phyloP scores from a whole-genome alignment of 805 yeast species.

The Teunomyces cretensis region DNA sequence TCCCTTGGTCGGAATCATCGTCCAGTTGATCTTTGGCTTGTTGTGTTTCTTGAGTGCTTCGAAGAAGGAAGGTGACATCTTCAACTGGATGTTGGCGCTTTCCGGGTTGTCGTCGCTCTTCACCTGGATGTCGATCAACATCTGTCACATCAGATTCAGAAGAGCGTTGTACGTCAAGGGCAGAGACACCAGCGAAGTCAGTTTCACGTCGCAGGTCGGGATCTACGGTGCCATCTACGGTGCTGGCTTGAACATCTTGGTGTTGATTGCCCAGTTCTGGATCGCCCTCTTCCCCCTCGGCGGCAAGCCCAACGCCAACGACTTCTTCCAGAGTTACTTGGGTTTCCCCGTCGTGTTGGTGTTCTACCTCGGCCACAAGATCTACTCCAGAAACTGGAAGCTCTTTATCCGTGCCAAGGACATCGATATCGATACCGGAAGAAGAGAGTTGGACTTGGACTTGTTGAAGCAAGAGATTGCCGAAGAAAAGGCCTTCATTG shows the following conservation, averaged over 20 bases:
- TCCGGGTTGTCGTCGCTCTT: constrained; percentile 76
- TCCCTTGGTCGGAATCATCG: constrained; percentile 66
- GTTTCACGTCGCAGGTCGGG: constrained; percentile 38
- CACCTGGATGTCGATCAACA: constrained; percentile 76
- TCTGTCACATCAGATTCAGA: constrained; percentile 64
- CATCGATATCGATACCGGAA: constrained; percentile 63
- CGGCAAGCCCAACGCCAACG: constrained; percentile 31
- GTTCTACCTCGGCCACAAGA: constrained; percentile 45
- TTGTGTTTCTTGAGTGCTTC: constrained; percentile 66
- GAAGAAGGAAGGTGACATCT: constrained; percentile 53
- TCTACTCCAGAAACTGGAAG: constrained; percentile 47
- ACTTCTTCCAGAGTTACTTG: constrained; percentile 46
- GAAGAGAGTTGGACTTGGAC: constrained; percentile 60
- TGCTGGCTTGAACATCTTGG: constrained; percentile 30
- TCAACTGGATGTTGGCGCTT: constrained; percentile 74
- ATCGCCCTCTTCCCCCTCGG: constrained; percentile 40
- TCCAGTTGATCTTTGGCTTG: constrained; percentile 55
- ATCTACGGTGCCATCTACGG: constrained; percentile 37
- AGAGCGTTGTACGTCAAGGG: constrained; percentile 56
- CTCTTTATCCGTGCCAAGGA: constrained; percentile 44
- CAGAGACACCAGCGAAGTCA: constrained; percentile 35
- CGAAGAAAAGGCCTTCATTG: constrained; percentile 54
- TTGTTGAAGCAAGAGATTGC: constrained; percentile 54
- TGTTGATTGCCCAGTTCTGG: constrained; percentile 44
- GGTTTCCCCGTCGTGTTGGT: constrained; percentile 47